Base-by-base conservation (phyloP, 192 early-diverging fungal genomes). In the Mortierella hygrophila region DNA sequence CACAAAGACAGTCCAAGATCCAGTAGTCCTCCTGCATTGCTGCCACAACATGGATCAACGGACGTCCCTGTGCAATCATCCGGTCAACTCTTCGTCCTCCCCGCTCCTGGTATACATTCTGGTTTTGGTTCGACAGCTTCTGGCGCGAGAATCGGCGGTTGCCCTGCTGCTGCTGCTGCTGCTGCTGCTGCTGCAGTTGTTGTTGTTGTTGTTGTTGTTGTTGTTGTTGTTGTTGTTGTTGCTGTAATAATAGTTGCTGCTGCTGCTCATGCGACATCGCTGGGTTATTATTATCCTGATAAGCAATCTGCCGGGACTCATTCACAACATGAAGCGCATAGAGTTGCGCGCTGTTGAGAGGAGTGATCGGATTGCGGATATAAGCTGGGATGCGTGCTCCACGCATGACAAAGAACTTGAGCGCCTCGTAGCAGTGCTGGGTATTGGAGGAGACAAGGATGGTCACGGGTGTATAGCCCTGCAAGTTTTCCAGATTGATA, bases 381-480 rank as follows among this genome's bases (percentile, higher is more conserved):
- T 81, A 79, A 29, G 84, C 78, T 0, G 84, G 84, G 70, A 86
- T 86, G 0, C 84, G 78, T 8, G 84, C 84, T 18, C 84, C 84
- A 44, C 84, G 84, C 78, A 77, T 80, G 11, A 86, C 84, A 81
- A 86, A 86, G 71, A 72, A 86, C 65, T 78, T 80, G 65, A 86
- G 84, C 11, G 84, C 84, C 41, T 86, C 84, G 42, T 77, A 86
- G 40, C 84, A 86, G 44, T 86, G 74, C 38, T 86, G 75, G 3
- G 84, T 86, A 29, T 86, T 86, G 18, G 84, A 86, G 23, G 84
- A 81, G 65, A 86, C 84, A 15, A 86, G 54, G 75, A 86, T 86
- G 54, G 81, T 86, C 57, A 81, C 84, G 1, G 84, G 84, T 1
- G 84, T 86, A n/a, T 86, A 86, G 3, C 84, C 84, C 70, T 86